Evolutionary conservation across 805 yeast species (phyloP), one percentile per base, ranked within the genome.

Genomic region (Wickerhamomyces subpelliculosus): DNA sequence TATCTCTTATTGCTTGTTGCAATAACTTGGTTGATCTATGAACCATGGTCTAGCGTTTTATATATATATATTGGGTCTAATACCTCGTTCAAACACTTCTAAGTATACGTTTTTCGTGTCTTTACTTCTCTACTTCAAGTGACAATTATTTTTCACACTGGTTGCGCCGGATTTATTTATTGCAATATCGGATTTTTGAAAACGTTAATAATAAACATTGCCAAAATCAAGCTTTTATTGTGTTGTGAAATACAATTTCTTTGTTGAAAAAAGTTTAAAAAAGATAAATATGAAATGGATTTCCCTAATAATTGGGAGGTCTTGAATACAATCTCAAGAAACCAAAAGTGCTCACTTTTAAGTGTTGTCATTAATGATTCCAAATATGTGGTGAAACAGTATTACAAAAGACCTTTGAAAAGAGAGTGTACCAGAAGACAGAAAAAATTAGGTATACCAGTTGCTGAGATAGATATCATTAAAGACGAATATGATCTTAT

Each of bases 401-500:
- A 42, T n/a, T 44, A 36, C 37, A 40, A 39, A 26, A 32, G 35
- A 14, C 22, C 36, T 4, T 26, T 44, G 17, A 24, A 37, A 21
- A 31, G 42, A 12, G 36, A 39, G 18, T 13, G 38, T 8, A 28
- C 36, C 12, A 43, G 23, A 21, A 35, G 30, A 22, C 21, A 16
- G 9, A 8, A 8, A 34, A 29, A 26, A 28, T 10, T 16, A 23
- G 11, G 19, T 19, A 9, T 12, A 5, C 7, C 8, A 10, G 9
- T n/a, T 2, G 4, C 10, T 24, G 12, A 33, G 9, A 12, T 27
- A 16, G 29, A 27, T 27, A 27, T 27, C 4, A 27, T 27, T 11
- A 14, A 12, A 8, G 19, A 13, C 8, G 50, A 43, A 25, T 39
- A 43, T 32, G 49, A 51, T 3, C 35, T 78, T 34, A 61, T 77